Evolutionary conservation across 768 basidiomycete genomes (phyloP), one percentile per base, ranked within the genome.

Genomic region (Tulasnella sp.): DNA sequence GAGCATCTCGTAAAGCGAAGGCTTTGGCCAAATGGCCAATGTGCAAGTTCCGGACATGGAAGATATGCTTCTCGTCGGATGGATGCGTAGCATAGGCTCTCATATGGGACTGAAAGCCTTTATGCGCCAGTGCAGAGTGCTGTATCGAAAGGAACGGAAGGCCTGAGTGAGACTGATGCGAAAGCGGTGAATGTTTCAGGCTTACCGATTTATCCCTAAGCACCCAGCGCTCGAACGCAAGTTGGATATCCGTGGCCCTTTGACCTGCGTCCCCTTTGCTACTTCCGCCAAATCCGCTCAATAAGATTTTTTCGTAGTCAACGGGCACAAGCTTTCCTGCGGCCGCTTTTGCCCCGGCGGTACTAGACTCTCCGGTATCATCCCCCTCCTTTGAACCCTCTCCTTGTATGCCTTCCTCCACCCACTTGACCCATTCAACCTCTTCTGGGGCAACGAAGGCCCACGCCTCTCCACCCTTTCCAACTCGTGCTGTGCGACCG

Each of bases 71-170:
- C 84, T 99, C 98, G 79, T 91, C 91, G 20, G 93, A 89, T 0
- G 98, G 96, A 85, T 99, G 98, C 0, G 98, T 99, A 40, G 98
- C 92, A 84, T 99, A 99, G 0, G 98, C 98, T 75, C 97, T 90
- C 86, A 98, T 91, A 83, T 97, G 95, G 0, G 97, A 98, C 46
- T 90, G 87, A 85, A 92, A 99, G 0, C 96, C 98, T 81, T 88
- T 92, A 39, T 94, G 90, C 23, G 98, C 95, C 20, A 91, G 83
- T 18, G 87, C 86, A 16, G 90, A 86, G 82, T 96, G 91, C 98
- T 99, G 79, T 39, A 2, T 79, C 73, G 74, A 18, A 78, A 20
- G 26, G 13, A 69, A 72, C 40, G 20, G 57, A 29, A 67, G 10
- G 7, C 13, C 82, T 39, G 44, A 11, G 70, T 18, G 15, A 77